Base-by-base conservation (phyloP, 1,284 basidiomycete genomes). In the Ustilago lituana region DNA sequence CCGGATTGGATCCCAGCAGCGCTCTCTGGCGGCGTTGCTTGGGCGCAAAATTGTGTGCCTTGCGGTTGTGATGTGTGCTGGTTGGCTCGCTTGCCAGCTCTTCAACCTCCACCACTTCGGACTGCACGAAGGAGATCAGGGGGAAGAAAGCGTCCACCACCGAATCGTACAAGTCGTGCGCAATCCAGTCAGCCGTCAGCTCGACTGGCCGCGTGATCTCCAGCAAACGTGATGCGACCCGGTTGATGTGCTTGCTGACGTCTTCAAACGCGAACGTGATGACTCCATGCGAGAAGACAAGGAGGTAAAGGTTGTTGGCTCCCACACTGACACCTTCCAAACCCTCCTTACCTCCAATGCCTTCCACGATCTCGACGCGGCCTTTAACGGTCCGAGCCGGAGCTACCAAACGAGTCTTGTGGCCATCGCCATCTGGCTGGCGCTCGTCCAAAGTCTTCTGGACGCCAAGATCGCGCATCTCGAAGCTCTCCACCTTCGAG, bases 111-210 rank as follows among this genome's bases (percentile, higher is more conserved):
- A 64, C 63, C 5, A 71, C 89, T 78, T 96, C 93, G 45, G 86
- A 86, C 78, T 93, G 93, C 39, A 97, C 89, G 57, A 89, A 89
- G 51, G 90, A 87, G 44, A 95, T 85, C 54, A 93, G 86, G 2
- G 94, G 94, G 82, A 94, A 93, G 84, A 96, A 96, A 1, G 92
- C 89, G 80, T 98, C 94, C 27, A 97, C 93, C 47, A 97, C 89
- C 1, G 93, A 95, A 79, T 97, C 94, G 78, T 97, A 85, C 49
- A 97, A 86, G 15, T 90, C 92, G 82, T 98, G 93, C 0, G 93
- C 92, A 69, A 98, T 93, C 93, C 93, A 97, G 80, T 95, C 79
- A 15, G 74, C 61, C 12, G 53, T 74, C 43, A 69, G 52, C 43
- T 80, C 70, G 38, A 73, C 68, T 5, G 75, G 67, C 10, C 69